phyloP scores from a whole-genome alignment of 768 basidiomycete species.

The Tylopilus intermedius region DNA sequence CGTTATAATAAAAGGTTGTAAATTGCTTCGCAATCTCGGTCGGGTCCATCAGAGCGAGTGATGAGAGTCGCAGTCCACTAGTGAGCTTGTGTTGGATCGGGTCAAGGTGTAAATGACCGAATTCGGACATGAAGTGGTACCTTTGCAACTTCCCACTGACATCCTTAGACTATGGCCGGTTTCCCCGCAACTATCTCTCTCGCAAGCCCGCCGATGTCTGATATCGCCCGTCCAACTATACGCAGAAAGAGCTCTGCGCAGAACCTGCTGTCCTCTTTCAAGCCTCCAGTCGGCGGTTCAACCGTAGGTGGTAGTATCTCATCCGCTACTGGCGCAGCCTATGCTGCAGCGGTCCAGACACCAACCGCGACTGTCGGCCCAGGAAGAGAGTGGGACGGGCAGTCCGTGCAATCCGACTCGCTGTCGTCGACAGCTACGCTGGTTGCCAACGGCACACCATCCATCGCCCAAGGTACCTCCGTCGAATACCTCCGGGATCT shows the following conservation, averaged over 20 bases:
- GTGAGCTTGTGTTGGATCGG: neutral
- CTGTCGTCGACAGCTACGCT: slow-evolving; percentile 37
- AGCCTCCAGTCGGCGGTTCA: slow-evolving; percentile 24
- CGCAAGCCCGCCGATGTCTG: slow-evolving; percentile 29
- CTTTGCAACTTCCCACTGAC: neutral
- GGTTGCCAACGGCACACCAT: slow-evolving; percentile 31
- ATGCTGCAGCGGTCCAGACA: slow-evolving; percentile 32
- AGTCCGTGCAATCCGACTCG: slow-evolving; percentile 54
- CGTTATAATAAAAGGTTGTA: slow-evolving; percentile 74
- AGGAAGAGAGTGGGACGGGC: slow-evolving; percentile 67
- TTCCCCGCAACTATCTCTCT: slow-evolving; percentile 18
- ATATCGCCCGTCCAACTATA: slow-evolving; percentile 51
- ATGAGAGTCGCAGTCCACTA: slow-evolving; percentile 9
- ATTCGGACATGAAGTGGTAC: neutral
- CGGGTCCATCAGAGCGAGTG: slow-evolving; percentile 62
- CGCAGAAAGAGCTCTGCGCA: slow-evolving; percentile 84
- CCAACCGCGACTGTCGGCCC: slow-evolving; percentile 36
- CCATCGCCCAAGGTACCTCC: slow-evolving; percentile 56
- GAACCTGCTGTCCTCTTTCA: slow-evolving; percentile 78
- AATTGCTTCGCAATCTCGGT: slow-evolving; percentile 73
- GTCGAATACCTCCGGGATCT: slow-evolving; percentile 76
- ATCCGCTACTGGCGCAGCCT: slow-evolving; percentile 36
- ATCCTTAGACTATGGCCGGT: slow-evolving; percentile 9
- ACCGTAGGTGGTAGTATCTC: slow-evolving; percentile 31
- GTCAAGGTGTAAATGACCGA: neutral